Percentiles rank a stretch among this genome's conserved stretches.
phyloP scores from a whole-genome alignment of 2,329 filamentous ascomycete species.

The Neophaeococcomyces aloes region DNA sequence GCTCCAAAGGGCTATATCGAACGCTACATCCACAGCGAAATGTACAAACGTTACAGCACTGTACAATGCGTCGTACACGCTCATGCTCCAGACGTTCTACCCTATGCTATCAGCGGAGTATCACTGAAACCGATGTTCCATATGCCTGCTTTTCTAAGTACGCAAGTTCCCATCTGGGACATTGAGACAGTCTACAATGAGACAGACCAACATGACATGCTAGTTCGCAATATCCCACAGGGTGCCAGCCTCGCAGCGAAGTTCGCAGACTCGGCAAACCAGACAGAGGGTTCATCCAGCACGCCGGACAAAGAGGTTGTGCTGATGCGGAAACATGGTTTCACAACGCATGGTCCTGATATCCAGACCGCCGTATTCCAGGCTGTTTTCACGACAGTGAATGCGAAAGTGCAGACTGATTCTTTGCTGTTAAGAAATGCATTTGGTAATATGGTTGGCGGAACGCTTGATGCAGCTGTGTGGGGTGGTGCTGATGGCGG shows the following conservation, averaged over 20 bases:
- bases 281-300: slow-evolving; percentile 2
- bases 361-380: slow-evolving; percentile 34
- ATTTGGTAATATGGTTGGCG: neutral
- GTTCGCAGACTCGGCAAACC: slow-evolving; percentile 21
- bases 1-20: slow-evolving; percentile 34
- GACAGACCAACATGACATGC: slow-evolving; percentile 28
- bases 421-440: slow-evolving; percentile 22
- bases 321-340: slow-evolving; percentile 39
- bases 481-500: neutral
- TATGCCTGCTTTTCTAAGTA: slow-evolving; percentile 37
- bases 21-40: slow-evolving; percentile 39
- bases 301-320: slow-evolving; percentile 27
- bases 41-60: slow-evolving; percentile 33
- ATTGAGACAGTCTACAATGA: slow-evolving; percentile 22
- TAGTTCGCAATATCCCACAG: slow-evolving; percentile 29
- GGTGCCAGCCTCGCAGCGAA: slow-evolving; percentile 27
- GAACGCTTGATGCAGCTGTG: slow-evolving; percentile 1
- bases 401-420: slow-evolving; percentile 33
- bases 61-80: slow-evolving; percentile 37
- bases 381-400: slow-evolving; percentile 36
- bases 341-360: slow-evolving; percentile 29
- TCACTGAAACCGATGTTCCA: slow-evolving; percentile 34
- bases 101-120: slow-evolving; percentile 33
- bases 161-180: slow-evolving; percentile 25
- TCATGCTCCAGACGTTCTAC: slow-evolving; percentile 35